Conservation (phyloP, 2,329 filamentous ascomycete genomes). For the Fusarium devonianum region DNA sequence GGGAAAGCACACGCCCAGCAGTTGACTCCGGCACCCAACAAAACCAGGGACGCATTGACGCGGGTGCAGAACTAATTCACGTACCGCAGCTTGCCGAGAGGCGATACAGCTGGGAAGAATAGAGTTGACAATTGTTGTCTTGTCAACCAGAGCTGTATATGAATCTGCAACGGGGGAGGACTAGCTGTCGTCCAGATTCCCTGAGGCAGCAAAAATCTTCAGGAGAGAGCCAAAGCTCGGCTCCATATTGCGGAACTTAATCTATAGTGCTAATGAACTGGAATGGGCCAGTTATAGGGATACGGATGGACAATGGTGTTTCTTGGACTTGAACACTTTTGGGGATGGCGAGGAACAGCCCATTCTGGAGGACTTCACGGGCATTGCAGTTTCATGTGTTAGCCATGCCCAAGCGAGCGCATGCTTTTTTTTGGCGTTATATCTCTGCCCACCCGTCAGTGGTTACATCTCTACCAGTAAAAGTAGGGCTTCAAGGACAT, state of each 20-base stretch:
- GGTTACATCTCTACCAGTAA: background rate
- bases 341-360: background rate
- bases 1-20: background rate
- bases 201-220: no score
- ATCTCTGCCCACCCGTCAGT: background rate
- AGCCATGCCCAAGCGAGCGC: constrained; percentile 20
- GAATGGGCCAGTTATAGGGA: constrained; percentile 1
- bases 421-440: constrained; percentile 13
- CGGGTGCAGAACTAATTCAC: constrained; percentile 56
- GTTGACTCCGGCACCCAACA: constrained; percentile 27
- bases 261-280: no score
- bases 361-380: background rate
- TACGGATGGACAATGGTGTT: background rate
- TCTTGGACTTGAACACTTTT: background rate
- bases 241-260: no score
- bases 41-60: constrained; percentile 54
- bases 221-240: no score
- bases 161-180: no score
- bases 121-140: constrained; percentile 29
- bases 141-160: no score
- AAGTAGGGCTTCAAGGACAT: no score
- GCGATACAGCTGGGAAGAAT: constrained; percentile 61
- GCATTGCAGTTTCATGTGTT: constrained; percentile 5
- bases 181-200: no score
- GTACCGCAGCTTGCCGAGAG: constrained; percentile 59